Base-by-base conservation (phyloP, 805 yeast species). In the Hemisphaericaspora nanyangensis region DNA sequence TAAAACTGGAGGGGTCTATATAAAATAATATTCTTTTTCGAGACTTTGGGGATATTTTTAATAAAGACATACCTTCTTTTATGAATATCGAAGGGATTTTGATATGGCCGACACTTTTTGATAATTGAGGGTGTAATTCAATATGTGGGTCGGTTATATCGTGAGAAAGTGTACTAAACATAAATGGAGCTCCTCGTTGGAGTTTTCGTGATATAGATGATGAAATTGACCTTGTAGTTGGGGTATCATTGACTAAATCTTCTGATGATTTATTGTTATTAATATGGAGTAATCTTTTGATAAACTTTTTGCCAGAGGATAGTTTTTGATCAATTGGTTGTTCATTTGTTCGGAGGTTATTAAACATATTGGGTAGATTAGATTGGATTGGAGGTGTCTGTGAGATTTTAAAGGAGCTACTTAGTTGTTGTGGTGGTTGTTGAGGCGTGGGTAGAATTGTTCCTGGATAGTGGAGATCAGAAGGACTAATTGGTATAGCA, bases 41-140 rank as follows among this genome's bases (percentile, higher is more conserved):
- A 47, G 87, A 85, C 46, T 77, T 77, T 39, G 79, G 82, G 2
- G 95, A 85, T 15, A 87, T 76, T 48, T 87, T 73, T 20, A 84
- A 56, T 44, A 87, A 61, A 2, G 80, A 73, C 12, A 85, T 53
- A 0, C 95, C 95, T 3, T 66, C 69, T 7, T 69, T 61, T 5
- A 79, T 54, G n/a, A 72, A 60, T 3, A 69, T 70, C 0, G 75
- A 68, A 0, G 83, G 75, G 10, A 70, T 59, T 28, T 51, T 50
- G n/a, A 47, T 42, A 22, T 39, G 45, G 7, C 50, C 54, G 5
- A 46, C 43, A 7, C 40, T 40, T 28, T 45, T 42, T 11, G 44
- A 41, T 20, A 45, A 36, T 8, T 40, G 37, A 4, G 50, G 42
- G 6, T 48, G 48, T n/a, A 47, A 26, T 15, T 40, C 45, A 17